Conservation (phyloP, 257 asterid genomes). For the Jaltomata sinuosa region DNA sequence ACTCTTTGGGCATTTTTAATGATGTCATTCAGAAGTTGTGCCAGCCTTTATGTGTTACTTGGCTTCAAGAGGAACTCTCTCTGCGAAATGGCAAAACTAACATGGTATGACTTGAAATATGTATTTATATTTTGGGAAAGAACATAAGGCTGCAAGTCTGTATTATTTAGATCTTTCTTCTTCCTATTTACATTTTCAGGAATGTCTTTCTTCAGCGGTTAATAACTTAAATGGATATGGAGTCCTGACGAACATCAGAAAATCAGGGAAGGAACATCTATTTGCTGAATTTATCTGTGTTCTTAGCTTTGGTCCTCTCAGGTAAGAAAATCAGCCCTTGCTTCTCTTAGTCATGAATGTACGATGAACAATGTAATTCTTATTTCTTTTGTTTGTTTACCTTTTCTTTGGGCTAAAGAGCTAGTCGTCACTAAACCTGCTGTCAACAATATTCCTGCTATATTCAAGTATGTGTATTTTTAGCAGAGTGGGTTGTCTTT, state of each 20-base stretch:
- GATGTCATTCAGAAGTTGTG: conserved; percentile 52
- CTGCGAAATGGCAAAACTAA: conserved; percentile 38
- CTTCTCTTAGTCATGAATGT: neutral
- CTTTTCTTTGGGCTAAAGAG: neutral
- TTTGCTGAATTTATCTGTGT: conserved; percentile 67
- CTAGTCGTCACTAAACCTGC: neutral
- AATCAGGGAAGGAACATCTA: conserved; percentile 81
- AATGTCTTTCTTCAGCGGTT: conserved; percentile 41
- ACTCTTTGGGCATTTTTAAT: conserved; percentile 26
- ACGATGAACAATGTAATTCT: neutral
- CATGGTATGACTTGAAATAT: conserved; percentile 35
- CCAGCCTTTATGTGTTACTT: conserved; percentile 66
- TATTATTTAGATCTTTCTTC: neutral
- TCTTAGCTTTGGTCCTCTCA: conserved; percentile 63
- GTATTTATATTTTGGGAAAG: neutral
- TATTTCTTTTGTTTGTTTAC: neutral
- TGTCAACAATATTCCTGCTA: neutral
- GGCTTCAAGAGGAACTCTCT: conserved; percentile 86
- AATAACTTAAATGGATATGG: conserved; percentile 55
- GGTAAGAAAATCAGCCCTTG: conserved; percentile 31
- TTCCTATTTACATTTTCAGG: conserved; percentile 33
- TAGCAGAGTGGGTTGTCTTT: neutral
- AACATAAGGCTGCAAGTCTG: neutral
- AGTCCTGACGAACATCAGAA: conserved; percentile 54
- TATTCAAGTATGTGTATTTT: neutral